Evolutionary conservation across 2,329 filamentous ascomycete genomes (phyloP).

Genomic region (Curvularia spicifera): DNA sequence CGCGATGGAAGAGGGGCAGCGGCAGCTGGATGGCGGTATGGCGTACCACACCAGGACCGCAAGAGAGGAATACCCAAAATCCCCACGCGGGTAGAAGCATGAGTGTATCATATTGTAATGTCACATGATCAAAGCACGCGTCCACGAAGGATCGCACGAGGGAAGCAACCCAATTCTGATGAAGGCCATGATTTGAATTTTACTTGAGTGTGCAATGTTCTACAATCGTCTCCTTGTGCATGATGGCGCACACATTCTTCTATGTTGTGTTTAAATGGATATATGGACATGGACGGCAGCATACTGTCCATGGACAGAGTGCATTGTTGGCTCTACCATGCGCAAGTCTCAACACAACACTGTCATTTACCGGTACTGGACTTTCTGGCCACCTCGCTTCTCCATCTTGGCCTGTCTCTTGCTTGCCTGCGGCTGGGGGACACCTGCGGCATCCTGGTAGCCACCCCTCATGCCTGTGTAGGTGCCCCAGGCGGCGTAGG

Average conservation of each 20-base stretch:
- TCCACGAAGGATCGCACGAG: slow-evolving; percentile 68
- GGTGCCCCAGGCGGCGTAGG: slow-evolving; percentile 54
- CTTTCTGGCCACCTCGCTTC: slow-evolving; percentile 58
- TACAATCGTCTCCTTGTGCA: background rate
- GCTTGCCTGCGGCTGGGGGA: slow-evolving; percentile 48
- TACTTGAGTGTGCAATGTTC: slow-evolving; percentile 5
- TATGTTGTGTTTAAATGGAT: background rate
- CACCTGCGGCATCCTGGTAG: slow-evolving; percentile 51
- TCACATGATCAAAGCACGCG: slow-evolving; percentile 6
- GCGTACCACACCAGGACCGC: slow-evolving; percentile 66
- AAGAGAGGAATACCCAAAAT: slow-evolving; percentile 70
- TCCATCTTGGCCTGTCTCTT: slow-evolving; percentile 61
- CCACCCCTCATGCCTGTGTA: slow-evolving; percentile 55
- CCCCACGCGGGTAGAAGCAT: slow-evolving; percentile 62
- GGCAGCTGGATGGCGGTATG: slow-evolving; percentile 66
- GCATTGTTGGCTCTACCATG: background rate
- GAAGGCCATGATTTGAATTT: slow-evolving; percentile 55
- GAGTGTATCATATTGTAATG: slow-evolving; percentile 13
- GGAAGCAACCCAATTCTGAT: slow-evolving; percentile 66
- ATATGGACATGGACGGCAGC: background rate
- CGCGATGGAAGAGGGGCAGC: slow-evolving; percentile 59
- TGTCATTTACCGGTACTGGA: slow-evolving; percentile 53
- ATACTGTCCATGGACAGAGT: background rate
- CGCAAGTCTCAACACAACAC: background rate
- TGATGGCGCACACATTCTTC: background rate